Base-by-base conservation (phyloP, 1,139 yeast species). In the Spathaspora sp. region DNA sequence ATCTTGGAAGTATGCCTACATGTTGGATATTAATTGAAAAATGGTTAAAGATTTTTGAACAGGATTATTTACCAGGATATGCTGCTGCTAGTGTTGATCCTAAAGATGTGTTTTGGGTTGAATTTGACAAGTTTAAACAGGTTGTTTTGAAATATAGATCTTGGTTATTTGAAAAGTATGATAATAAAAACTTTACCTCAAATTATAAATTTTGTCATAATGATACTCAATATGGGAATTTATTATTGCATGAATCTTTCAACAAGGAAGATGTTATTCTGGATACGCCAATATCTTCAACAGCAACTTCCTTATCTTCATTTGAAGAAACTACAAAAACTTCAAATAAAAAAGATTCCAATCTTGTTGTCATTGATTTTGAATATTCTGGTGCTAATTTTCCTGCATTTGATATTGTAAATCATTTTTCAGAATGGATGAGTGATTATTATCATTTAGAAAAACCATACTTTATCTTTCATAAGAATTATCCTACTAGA, bases 351-450 rank as follows among this genome's bases (percentile, higher is more conserved):
- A 63, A 65, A 47, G 97, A 93, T 69, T 74, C 81, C 26, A 85
- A 82, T 59, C 74, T 93, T 54, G 96, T 89, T 13, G 99, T 93
- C 16, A 93, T 93, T 59, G 99, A 93, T 64, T 93, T 93, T 64
- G 99, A 93, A 67, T 93, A 91, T 64, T 84, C 96, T 0, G 97
- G 97, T 1, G 85, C 96, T n/a, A 93, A 91, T 60, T 76, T 85
- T 45, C 90, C 96, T 1, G 96, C 96, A 0, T 88, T 75, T 61
- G 99, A 93, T 63, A 80, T 93, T 47, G 91, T 90, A 16, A 91
- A 93, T 63, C 98, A 93, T 67, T 78, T 80, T 50, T 80, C 88
- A 53, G 99, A 93, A 67, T 93, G 99, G 99, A 93, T 91, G 98
- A 80, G 89, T 38, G 89, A 93, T 67, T 93, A 91, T 62, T 89